Evolutionary conservation across 2,329 filamentous ascomycete species (phyloP), one percentile per base, ranked within the genome.

Genomic region (Sporothrix phasma): DNA sequence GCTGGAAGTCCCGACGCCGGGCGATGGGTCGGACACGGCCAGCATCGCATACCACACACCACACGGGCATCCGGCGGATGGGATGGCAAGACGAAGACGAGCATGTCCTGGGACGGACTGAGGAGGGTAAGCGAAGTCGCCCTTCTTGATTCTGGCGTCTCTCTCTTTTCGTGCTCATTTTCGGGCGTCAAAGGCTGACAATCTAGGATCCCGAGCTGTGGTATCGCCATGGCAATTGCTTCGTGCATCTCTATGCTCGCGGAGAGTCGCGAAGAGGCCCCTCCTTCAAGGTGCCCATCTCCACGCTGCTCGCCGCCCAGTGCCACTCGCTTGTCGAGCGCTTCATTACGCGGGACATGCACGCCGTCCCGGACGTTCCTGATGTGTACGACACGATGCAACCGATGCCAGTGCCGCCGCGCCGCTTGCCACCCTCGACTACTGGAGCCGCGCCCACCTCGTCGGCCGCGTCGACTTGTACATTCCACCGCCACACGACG

Each of bases 131-230:
- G 34, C 15, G n/a, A n/a, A n/a, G n/a, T 37, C 15, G 34, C 7
- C 34, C 34, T 37, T 13, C n/a, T n/a, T n/a, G n/a, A n/a, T n/a
- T n/a, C n/a, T n/a, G n/a, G n/a, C n/a, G n/a, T n/a, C n/a, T n/a
- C n/a, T n/a, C n/a, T n/a, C n/a, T n/a, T n/a, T n/a, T n/a, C n/a
- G n/a, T n/a, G n/a, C n/a, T n/a, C n/a, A n/a, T n/a, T n/a, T n/a
- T n/a, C n/a, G n/a, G n/a, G 34, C 15, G 34, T 2, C 34, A 37
- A 34, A n/a, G n/a, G 13, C 53, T 13, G 8, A 39, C 22, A 43
- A 43, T 47, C n/a, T 65, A 92, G 88, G 89, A 92, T 69, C 78
- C 82, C 2, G 88, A 91, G 68, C 77, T 93, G 2, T 92, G 86
- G 86, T 79, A 81, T 66, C 77, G 80, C 11, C 75, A 85, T 67